These are phyloP conservation scores for Aspergillus panamensis DNA, from an alignment of 495 filamentous ascomycete species.

Conservation along the genomic window DNA sequence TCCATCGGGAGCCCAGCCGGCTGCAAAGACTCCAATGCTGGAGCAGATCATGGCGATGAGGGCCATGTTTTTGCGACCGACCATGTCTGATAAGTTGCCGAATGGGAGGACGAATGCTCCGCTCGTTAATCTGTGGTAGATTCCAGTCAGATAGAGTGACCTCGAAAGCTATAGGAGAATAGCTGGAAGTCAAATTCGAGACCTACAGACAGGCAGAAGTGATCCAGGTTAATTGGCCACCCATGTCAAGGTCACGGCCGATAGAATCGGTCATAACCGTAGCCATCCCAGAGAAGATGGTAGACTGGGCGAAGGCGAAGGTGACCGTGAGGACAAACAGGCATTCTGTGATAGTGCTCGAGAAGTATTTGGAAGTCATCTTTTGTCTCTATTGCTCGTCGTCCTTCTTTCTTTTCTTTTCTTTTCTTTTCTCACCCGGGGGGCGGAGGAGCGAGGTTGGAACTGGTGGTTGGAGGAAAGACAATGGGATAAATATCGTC, in stretches of 20 bases:
- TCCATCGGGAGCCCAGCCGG: slow-evolving; percentile 59
- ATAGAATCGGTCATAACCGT: slow-evolving; percentile 63
- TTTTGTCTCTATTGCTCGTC: neutral
- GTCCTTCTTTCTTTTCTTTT: neutral
- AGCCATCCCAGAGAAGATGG: slow-evolving; percentile 56
- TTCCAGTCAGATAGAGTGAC: slow-evolving; percentile 12
- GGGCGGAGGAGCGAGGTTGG: neutral
- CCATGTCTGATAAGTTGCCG: slow-evolving; percentile 70
- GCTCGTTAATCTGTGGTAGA: slow-evolving; percentile 51
- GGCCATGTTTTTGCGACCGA: slow-evolving; percentile 68
- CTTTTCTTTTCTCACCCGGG: neutral
- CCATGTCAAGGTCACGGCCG: slow-evolving; percentile 60
- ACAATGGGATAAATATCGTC: neutral
- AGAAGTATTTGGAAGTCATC: slow-evolving; percentile 38
- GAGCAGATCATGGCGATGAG: slow-evolving; percentile 63
- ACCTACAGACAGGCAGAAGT: slow-evolving; percentile 57
- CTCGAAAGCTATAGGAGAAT: neutral
- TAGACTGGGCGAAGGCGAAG: slow-evolving; percentile 62
- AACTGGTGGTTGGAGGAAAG: neutral
- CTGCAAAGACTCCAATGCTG: slow-evolving; percentile 51
- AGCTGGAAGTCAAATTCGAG: neutral
- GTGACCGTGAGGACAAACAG: slow-evolving; percentile 66
- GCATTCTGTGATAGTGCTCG: slow-evolving; percentile 59
- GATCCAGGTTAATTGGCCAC: slow-evolving; percentile 63
- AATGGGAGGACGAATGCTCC: slow-evolving; percentile 72